phyloP scores from a whole-genome alignment of 352 stramenopile species.

The Globisporangium acanthophoron region DNA sequence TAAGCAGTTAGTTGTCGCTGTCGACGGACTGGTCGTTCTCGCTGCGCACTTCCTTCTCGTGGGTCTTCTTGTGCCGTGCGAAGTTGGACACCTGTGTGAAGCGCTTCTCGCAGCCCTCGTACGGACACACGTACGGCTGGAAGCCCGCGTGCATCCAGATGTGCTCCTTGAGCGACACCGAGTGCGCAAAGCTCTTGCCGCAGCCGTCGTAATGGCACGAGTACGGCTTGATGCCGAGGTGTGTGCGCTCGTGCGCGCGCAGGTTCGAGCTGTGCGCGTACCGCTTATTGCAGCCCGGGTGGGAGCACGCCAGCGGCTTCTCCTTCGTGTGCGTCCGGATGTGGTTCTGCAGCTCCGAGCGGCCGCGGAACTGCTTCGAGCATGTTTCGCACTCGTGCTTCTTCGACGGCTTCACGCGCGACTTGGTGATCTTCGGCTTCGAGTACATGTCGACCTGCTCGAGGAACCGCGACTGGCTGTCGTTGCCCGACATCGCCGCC shows the following conservation, averaged over 20 bases:
- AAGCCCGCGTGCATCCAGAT: conserved; percentile 90
- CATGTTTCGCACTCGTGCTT: conserved; percentile 85
- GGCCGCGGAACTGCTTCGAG: conserved; percentile 78
- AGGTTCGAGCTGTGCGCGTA: conserved; percentile 90
- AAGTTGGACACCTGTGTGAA: conserved; percentile 90
- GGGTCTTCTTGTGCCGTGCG: conserved; percentile 83
- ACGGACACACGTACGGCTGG: conserved; percentile 89
- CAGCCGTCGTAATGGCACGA: conserved; percentile 88
- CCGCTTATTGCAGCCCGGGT: conserved; percentile 79
- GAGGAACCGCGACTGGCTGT: conserved; percentile 83
- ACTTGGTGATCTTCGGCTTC: conserved; percentile 84
- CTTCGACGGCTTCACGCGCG: conserved; percentile 80
- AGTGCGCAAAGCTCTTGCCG: conserved; percentile 88
- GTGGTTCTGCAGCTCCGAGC: conserved; percentile 84
- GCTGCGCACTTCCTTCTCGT: conserved; percentile 69
- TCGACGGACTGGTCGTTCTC: conserved; percentile 42
- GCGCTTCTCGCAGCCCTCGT: conserved; percentile 84
- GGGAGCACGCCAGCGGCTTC: conserved; percentile 87
- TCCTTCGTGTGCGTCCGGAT: conserved; percentile 88
- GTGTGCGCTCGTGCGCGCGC: conserved; percentile 88
- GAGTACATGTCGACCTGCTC: conserved; percentile 88
- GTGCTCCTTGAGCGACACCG: conserved; percentile 89
- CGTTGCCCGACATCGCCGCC: conserved; percentile 56
- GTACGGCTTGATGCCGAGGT: conserved; percentile 88
- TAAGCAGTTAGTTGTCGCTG: conserved; percentile 27